Conservation (phyloP, 768 basidiomycete species). For the Lactarius quietus region DNA sequence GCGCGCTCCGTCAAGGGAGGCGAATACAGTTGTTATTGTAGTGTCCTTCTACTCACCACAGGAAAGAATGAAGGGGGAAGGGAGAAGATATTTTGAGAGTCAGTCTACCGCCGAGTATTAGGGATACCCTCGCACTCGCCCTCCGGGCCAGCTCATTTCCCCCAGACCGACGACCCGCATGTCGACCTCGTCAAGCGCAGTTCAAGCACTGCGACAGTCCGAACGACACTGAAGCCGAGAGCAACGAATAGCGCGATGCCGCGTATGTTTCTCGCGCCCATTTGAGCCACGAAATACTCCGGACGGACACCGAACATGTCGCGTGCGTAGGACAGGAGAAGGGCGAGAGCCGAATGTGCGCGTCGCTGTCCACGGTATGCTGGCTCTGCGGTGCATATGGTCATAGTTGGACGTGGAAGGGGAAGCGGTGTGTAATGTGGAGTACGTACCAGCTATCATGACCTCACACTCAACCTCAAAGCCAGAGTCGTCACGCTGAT, state of each 20-base stretch:
- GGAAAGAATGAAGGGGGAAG: too few relatives aligned
- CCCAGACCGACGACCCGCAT: conserved; percentile 44
- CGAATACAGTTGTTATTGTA: too few relatives aligned
- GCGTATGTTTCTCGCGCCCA: conserved; percentile 64
- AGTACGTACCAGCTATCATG: conserved; percentile 78
- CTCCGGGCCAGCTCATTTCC: not conserved
- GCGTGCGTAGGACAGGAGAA: conserved; percentile 68
- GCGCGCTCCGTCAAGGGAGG: too few relatives aligned
- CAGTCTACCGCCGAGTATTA: too few relatives aligned
- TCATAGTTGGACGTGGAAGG: too few relatives aligned
- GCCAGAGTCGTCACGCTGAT: too few relatives aligned
- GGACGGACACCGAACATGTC: conserved; percentile 39
- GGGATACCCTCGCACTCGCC: conserved; percentile 1
- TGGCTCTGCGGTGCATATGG: conserved; percentile 44
- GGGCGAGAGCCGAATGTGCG: conserved; percentile 54
- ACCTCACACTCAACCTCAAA: conserved; percentile 35
- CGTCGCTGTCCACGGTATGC: conserved; percentile 65
- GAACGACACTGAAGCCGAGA: conserved; percentile 71
- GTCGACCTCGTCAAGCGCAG: too few relatives aligned
- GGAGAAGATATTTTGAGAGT: too few relatives aligned
- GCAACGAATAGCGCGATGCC: conserved; percentile 69
- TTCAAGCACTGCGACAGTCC: conserved; percentile 66
- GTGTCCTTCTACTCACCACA: too few relatives aligned
- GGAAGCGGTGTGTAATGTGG: not conserved
- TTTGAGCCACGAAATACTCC: conserved; percentile 58